Evolutionary conservation across 306 rosid genomes (phyloP), one percentile per base, ranked within the genome.

Genomic region (Fagus sylvatica): DNA sequence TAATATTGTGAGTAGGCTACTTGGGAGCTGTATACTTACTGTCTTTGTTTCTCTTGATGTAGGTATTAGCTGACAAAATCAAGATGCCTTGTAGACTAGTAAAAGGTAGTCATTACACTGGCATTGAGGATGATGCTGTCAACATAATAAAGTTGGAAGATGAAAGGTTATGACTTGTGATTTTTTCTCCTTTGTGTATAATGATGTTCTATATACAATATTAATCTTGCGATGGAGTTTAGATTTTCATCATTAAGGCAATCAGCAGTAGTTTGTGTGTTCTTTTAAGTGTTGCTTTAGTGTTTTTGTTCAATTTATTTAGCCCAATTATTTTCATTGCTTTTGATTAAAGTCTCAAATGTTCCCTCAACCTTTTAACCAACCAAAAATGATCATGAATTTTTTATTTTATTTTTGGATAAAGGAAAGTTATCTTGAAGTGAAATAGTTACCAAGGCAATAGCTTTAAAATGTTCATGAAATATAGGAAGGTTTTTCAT

Each of bases 61-160:
- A 95, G 99, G 97, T 93, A 72, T 86, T 95, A 81, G 98, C 99
- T 76, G 99, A 95, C 88, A 85, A 79, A 53, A 90, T 95, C 86
- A 91, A 88, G 84, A 93, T 95, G 93, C 98, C 98, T 71, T 95
- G 99, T 87, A 95, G 93, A 89, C 93, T 95, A 74, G 94, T 93
- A 56, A 95, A 95, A 85, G 99, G 98, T 56, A 85, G 94, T 83
- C 98, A 95, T 84, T 95, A 95, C 86, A 95, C 99, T 53, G 99
- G 99, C 78, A 93, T 91, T 53, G 99, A 95, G 87, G 98, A 95
- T 80, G 98, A 88, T 81, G 99, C 97, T 79, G 87, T 95, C 80
- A 93, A 95, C 85, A 87, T 93, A 74, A 86, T 95, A 87, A 95
- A 93, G 88, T 79, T 93, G 94, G 90, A 95, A 81, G 98, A 90